Evolutionary conservation across 129 eudicot genomes (phyloP), one percentile per base, ranked within the genome.

Genomic region (Sambucus nigra): DNA sequence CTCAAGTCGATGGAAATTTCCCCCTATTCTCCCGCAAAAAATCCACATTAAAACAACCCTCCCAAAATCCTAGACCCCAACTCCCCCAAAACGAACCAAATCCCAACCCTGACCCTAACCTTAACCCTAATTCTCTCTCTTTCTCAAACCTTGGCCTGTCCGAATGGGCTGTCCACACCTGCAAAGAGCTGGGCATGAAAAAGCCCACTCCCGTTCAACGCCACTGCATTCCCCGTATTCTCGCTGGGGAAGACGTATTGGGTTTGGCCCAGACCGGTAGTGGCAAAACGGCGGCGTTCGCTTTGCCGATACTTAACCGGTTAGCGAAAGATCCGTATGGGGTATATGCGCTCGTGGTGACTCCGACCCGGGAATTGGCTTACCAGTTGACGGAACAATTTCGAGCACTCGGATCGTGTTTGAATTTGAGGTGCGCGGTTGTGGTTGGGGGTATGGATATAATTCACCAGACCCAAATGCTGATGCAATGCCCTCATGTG

Each of bases 211-310:
- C 88, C 0, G 97, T 88, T 20, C 97, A 88, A 70, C 84, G 65
- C 51, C 74, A 66, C 57, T 88, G 97, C 71, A 78, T 84, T 13
- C 95, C 97, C 15, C 73, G 67, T 9, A 84, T 88, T 39, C 71
- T 88, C 0, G 44, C 82, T 1, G 97, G 97, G 0, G 58, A 75
- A 26, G 95, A 88, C 10, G 95, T 88, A 0, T 28, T 89, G 55
- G 97, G 95, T 7, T 21, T 89, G 23, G 95, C 97, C 0, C 88
- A 89, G 54, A 89, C 95, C 0, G 97, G 97, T 0, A 81, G 83
- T 10, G 95, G 95, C 8, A 89, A 89, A 53, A 84, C 97, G 0
- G 97, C 97, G 2, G 97, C 95, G 0, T 89, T 89, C 10, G 97
- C 95, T 0, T 65, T 89, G 16, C 97, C 97, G 0, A 76, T 88